Base-by-base conservation (phyloP, 148 eudicot species). In the Persicaria tinctoria region DNA sequence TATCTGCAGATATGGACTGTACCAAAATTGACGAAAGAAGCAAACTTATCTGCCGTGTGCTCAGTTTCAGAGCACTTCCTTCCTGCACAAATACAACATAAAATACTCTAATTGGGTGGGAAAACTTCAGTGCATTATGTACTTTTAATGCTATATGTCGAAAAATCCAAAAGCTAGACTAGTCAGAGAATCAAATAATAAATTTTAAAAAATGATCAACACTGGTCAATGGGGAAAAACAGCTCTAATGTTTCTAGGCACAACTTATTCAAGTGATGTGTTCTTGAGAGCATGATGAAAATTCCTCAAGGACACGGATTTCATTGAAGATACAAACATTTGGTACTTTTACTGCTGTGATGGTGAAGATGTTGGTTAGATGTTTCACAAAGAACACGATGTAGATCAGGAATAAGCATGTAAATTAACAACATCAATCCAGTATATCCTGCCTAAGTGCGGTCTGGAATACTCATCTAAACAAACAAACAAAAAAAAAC, bases 11-110 rank as follows among this genome's bases (percentile, higher is more conserved):
- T 70, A 92, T 85, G 70, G 95, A 87, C 81, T 96, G 99, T 20
- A 84, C 88, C 97, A 97, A 96, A 77, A 96, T 84, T 60, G 99
- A 96, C 59, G 99, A 92, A 68, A 96, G 89, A 64, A 96, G 88
- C 49, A 92, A 89, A 72, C 80, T 83, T 70, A 96, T 96, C 82
- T 96, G 99, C 74, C 87, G 87, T 84, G 88, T 89, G 72, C 97
- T 96, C 80, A 96, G 83, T 84, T 90, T 89, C 68, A 96, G 91
- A 74, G 92, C 86, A 85, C 85, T 79, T 62, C 87, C 85, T 77
- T 85, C 97, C 99, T 96, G 49, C 8, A 72, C 48, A 77, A 75
- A 50, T 74, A 66, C 51, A 79, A 16, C 64, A 79, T 62, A 17
- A 41, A 4, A 70, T 55, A 5, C 11, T 66, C 47, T 38, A 66